Conservation (phyloP, 1,139 yeast genomes). For the Candida anutae region DNA sequence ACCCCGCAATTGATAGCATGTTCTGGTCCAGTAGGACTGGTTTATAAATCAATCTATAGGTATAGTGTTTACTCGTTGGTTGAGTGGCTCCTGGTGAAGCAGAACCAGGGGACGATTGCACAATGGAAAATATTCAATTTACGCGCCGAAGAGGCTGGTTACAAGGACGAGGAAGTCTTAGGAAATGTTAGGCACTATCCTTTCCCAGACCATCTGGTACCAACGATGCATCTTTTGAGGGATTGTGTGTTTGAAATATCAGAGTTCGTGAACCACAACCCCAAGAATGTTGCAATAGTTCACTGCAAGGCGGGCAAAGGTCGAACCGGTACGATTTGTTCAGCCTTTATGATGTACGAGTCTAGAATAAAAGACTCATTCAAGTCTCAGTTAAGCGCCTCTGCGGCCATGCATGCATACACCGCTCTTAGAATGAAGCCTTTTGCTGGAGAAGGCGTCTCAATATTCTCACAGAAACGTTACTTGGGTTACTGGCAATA, state of each 20-base stretch:
- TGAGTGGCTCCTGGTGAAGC: slow-evolving; percentile 23
- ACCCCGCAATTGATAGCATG: slow-evolving; percentile 57
- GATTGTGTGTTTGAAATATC: slow-evolving; percentile 39
- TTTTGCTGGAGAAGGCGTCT: slow-evolving; percentile 59
- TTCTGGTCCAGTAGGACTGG: slow-evolving; percentile 58
- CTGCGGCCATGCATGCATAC: slow-evolving; percentile 41
- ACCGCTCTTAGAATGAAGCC: slow-evolving; percentile 51
- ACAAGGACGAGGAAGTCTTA: slow-evolving; percentile 32
- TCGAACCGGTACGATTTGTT: slow-evolving; percentile 69
- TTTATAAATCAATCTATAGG: slow-evolving; percentile 43
- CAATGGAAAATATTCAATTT: slow-evolving; percentile 74
- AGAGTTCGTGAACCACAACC: slow-evolving; percentile 22
- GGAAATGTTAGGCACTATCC: slow-evolving; percentile 34
- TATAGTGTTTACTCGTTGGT: slow-evolving; percentile 48
- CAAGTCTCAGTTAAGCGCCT: neutral
- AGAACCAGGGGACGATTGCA: slow-evolving; percentile 34
- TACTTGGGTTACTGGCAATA: slow-evolving; percentile 61
- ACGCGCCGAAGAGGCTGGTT: slow-evolving; percentile 36
- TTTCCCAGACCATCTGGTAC: slow-evolving; percentile 75
- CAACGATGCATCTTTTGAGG: slow-evolving; percentile 49
- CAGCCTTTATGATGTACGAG: slow-evolving; percentile 45
- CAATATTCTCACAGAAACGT: slow-evolving; percentile 62
- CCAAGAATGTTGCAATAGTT: slow-evolving; percentile 51
- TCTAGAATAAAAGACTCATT: neutral
- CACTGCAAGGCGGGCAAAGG: slow-evolving; percentile 96